These are phyloP conservation scores for Monosporascus ibericus DNA, from an alignment of 2,329 filamentous ascomycete species.

Conservation along the genomic window DNA sequence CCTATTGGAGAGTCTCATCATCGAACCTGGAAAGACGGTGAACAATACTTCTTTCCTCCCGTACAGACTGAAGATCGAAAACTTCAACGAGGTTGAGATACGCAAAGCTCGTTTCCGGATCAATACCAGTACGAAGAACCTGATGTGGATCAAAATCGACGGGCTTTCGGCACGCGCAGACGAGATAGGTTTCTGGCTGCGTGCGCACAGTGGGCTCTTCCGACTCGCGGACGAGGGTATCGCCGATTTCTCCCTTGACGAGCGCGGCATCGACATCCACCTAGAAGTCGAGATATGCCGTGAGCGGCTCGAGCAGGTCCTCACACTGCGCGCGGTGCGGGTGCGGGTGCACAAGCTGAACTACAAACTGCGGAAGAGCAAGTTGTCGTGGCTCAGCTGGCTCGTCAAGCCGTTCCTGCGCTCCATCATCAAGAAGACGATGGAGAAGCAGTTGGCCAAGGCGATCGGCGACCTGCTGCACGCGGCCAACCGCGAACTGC, in stretches of 20 bases:
- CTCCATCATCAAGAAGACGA: constrained; percentile 64
- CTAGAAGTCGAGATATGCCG: constrained; percentile 79
- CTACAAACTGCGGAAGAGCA: constrained; percentile 69
- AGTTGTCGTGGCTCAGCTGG: constrained; percentile 74
- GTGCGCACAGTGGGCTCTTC: constrained; percentile 68
- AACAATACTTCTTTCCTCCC: constrained; percentile 87
- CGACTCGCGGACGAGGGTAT: constrained; percentile 77
- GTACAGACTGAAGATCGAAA: constrained; percentile 73
- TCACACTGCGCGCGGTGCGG: constrained; percentile 68
- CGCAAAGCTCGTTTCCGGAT: constrained; percentile 70
- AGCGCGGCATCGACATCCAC: constrained; percentile 79
- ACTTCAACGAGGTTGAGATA: constrained; percentile 80
- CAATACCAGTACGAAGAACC: constrained; percentile 58
- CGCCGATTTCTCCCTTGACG: constrained; percentile 77
- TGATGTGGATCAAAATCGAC: constrained; percentile 71
- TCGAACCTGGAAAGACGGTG: constrained; percentile 80
- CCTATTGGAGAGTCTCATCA: constrained; percentile 80
- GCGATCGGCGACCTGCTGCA: constrained; percentile 66
- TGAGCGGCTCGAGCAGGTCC: constrained; percentile 71
- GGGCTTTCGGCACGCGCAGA: constrained; percentile 79
- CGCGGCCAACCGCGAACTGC: constrained; percentile 73
- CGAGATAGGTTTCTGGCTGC: constrained; percentile 86
- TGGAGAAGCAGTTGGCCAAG: constrained; percentile 72
- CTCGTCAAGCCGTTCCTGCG: constrained; percentile 77
- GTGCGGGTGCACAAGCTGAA: constrained; percentile 83